phyloP scores from a whole-genome alignment of 2,329 filamentous ascomycete species.

The Ramularia collo-cygni region DNA sequence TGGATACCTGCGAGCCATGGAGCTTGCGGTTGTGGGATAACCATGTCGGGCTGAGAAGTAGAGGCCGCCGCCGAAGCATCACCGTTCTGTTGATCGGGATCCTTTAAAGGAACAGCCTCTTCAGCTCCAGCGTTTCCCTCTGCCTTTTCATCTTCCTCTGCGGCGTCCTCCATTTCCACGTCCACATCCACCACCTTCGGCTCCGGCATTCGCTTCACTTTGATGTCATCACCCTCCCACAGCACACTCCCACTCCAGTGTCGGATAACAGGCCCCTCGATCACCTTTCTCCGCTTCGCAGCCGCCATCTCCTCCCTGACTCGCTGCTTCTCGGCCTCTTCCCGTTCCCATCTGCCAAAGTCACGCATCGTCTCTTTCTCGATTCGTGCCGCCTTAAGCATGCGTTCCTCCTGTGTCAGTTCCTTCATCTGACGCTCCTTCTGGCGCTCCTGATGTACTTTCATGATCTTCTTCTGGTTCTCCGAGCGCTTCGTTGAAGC shows the following conservation, averaged over 20 bases:
- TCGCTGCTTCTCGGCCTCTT: slow-evolving; percentile 80
- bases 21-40: slow-evolving; percentile 15
- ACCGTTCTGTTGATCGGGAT: background rate
- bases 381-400: slow-evolving; percentile 44
- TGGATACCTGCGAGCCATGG: slow-evolving; percentile 40
- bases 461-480: slow-evolving; percentile 61
- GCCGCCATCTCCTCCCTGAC: slow-evolving; percentile 77
- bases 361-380: slow-evolving; percentile 80
- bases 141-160: slow-evolving; percentile 3
- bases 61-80: slow-evolving; percentile 3
- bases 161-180: slow-evolving; percentile 8
- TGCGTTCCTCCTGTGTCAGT: slow-evolving; percentile 78
- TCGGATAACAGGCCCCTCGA: slow-evolving; percentile 82
- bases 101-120: slow-evolving; percentile 3
- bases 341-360: slow-evolving; percentile 85
- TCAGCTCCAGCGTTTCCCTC: slow-evolving; percentile 5
- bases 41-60: slow-evolving; percentile 14
- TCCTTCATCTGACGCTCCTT: slow-evolving; percentile 72
- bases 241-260: slow-evolving; percentile 90
- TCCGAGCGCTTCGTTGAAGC: slow-evolving; percentile 64
- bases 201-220: slow-evolving; percentile 41
- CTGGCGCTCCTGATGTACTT: slow-evolving; percentile 49
- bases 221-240: slow-evolving; percentile 69
- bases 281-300: slow-evolving; percentile 75
- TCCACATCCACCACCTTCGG: slow-evolving; percentile 23